A percentile compares a stretch with the other conserved stretches of the same genome.
Evolutionary conservation across 2,329 filamentous ascomycete species (phyloP).

Genomic region (Sclerotinia trifoliorum): DNA sequence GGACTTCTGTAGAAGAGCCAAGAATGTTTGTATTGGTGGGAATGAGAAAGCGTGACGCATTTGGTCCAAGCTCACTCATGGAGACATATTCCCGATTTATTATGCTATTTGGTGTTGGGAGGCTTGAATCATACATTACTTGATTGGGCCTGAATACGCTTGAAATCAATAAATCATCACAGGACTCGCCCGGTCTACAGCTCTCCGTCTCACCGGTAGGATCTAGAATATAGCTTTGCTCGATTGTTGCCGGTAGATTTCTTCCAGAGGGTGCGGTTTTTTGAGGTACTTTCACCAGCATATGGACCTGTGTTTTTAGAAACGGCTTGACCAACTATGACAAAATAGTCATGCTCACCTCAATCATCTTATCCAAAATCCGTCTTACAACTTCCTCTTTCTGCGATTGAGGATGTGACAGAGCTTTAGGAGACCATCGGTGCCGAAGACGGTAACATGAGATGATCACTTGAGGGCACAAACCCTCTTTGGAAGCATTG

Average conservation of each 20-base stretch:
- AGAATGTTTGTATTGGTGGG: slow-evolving; percentile 11
- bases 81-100: slow-evolving; percentile 14
- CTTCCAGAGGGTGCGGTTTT: not conserved
- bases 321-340: not conserved
- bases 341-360: slow-evolving; percentile 5
- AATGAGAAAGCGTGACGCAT: not conserved
- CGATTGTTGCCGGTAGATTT: slow-evolving; percentile 17
- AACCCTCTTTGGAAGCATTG: slow-evolving; percentile 21
- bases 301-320: slow-evolving; percentile 4
- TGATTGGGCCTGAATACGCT: not conserved
- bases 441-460: slow-evolving; percentile 18
- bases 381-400: slow-evolving; percentile 18
- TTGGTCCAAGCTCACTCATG: slow-evolving; percentile 19
- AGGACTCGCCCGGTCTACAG: slow-evolving; percentile 6
- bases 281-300: slow-evolving; percentile 1
- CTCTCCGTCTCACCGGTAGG: slow-evolving; percentile 3
- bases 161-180: slow-evolving; percentile 12
- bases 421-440: slow-evolving; percentile 14
- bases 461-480: slow-evolving; percentile 21
- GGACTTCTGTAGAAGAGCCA: slow-evolving; percentile 1
- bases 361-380: slow-evolving; percentile 20
- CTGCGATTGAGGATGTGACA: not conserved
- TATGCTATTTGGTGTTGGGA: not conserved
- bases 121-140: slow-evolving; percentile 1
- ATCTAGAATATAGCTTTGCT: slow-evolving; percentile 19